Evolutionary conservation across 1,284 basidiomycete genomes (phyloP).

Genomic region (Sanghuangporus baumii): DNA sequence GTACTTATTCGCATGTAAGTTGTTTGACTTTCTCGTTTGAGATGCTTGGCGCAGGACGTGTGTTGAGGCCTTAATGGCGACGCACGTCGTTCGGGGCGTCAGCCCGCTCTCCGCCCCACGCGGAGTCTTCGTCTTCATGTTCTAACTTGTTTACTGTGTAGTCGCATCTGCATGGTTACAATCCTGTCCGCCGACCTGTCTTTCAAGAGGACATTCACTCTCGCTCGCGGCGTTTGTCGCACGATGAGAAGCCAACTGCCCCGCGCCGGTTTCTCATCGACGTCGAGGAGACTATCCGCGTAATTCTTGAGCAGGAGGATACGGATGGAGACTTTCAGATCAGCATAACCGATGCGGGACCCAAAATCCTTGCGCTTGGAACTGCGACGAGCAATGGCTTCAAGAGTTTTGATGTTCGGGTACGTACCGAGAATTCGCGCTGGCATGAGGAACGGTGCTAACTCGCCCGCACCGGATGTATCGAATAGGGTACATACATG

Average conservation of each 20-base stretch:
- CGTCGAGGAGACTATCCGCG: conserved; percentile 97
- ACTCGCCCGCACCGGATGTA: background rate
- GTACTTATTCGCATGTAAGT: conserved; percentile 81
- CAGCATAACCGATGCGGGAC: conserved; percentile 93
- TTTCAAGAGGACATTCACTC: conserved; percentile 74
- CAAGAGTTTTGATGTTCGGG: conserved; percentile 93
- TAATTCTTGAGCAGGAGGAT: conserved; percentile 96
- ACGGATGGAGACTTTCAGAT: conserved; percentile 98
- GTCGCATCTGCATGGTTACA: conserved; percentile 61
- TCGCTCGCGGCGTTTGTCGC: conserved; percentile 74
- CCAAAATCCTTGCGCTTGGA: conserved; percentile 93
- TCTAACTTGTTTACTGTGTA: conserved; percentile 25
- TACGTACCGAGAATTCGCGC: conserved; percentile 34
- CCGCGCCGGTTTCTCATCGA: conserved; percentile 92
- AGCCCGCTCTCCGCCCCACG: background rate
- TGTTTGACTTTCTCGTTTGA: background rate
- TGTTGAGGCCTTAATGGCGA: background rate
- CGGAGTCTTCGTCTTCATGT: background rate
- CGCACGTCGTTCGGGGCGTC: conserved; percentile 9
- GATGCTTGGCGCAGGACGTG: background rate
- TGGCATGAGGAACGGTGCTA: conserved; percentile 3
- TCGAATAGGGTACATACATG: conserved; percentile 93
- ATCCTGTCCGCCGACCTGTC: conserved; percentile 45
- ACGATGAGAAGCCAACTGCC: conserved; percentile 73
- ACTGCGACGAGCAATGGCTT: conserved; percentile 97